Percentiles rank a stretch among this genome's conserved stretches.
Conservation (phyloP, 2,329 filamentous ascomycete genomes). For the Fusarium agapanthi region DNA sequence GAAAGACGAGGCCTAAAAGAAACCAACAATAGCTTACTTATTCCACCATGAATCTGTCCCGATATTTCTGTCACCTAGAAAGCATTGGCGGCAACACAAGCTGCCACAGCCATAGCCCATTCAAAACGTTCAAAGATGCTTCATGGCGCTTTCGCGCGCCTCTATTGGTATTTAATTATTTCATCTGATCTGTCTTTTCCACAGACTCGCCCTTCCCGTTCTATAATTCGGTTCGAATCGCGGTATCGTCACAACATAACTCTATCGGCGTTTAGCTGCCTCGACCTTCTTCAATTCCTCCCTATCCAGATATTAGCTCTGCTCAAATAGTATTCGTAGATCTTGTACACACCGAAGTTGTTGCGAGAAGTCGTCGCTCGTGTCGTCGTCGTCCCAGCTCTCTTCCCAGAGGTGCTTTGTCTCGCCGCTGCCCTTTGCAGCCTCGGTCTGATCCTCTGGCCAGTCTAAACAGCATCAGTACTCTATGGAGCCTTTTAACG, state of each 20-base stretch:
- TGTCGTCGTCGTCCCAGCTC: slow-evolving; percentile 99
- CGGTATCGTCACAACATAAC: not conserved
- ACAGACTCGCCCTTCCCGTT: not conserved
- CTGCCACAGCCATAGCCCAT: not conserved
- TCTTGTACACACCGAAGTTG: slow-evolving; percentile 80
- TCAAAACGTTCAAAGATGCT: not conserved
- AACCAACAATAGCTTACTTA: not conserved
- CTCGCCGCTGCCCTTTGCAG: slow-evolving; percentile 73
- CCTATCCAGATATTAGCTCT: slow-evolving; percentile 53
- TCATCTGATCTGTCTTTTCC: not conserved
- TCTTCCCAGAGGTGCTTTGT: slow-evolving; percentile 93
- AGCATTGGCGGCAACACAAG: not conserved
- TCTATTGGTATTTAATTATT: not conserved
- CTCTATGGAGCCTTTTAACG: accelerated
- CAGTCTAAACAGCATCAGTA: slow-evolving; percentile 70
- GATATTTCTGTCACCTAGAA: not conserved
- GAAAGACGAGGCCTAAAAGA: accelerated
- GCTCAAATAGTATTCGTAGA: not conserved
- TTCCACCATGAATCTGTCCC: not conserved
- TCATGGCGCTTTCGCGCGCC: not conserved
- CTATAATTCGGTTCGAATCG: not conserved
- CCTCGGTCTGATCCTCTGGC: slow-evolving; percentile 89
- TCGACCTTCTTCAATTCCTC: slow-evolving; percentile 97
- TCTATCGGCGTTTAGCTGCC: slow-evolving; percentile 70
- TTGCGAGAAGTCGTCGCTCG: slow-evolving; percentile 92